Evolutionary conservation across 179 eudicot species (phyloP).

Genomic region (Silene vulgaris): DNA sequence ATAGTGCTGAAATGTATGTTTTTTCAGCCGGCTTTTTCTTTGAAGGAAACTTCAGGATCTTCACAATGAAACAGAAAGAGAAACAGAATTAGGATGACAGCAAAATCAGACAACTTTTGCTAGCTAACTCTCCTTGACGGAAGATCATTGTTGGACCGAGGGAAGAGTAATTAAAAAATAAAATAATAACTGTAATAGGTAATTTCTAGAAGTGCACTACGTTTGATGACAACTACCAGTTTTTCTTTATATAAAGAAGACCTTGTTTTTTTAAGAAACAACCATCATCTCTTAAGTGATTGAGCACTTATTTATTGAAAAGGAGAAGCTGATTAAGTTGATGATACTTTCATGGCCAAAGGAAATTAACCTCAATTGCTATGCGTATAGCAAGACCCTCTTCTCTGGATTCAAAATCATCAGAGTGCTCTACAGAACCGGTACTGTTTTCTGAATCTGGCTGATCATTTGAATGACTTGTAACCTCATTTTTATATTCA

Average conservation of each 20-base stretch:
- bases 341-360: not conserved
- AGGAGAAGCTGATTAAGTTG: not conserved
- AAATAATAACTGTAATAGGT: not conserved
- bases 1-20: conserved; percentile 64
- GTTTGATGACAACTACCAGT: not conserved
- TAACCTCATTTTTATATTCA: conserved; percentile 46
- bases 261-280: too few species aligned
- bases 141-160: not conserved
- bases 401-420: conserved; percentile 62
- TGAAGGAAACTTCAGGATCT: conserved; percentile 52
- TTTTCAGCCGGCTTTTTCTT: conserved; percentile 83
- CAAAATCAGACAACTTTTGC: not conserved
- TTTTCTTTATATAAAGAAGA: not conserved
- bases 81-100: not conserved
- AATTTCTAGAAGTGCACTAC: not conserved
- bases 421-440: conserved; percentile 35
- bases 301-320: not conserved
- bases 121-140: not conserved
- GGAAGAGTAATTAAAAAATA: too few species aligned
- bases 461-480: conserved; percentile 26
- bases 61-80: conserved; percentile 12
- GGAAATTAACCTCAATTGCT: conserved; percentile 63
- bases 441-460: conserved; percentile 24
- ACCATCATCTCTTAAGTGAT: too few species aligned
- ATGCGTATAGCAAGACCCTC: conserved; percentile 91